Conservation (phyloP, 805 yeast species). For the Saccharomyces eubayanus region DNA sequence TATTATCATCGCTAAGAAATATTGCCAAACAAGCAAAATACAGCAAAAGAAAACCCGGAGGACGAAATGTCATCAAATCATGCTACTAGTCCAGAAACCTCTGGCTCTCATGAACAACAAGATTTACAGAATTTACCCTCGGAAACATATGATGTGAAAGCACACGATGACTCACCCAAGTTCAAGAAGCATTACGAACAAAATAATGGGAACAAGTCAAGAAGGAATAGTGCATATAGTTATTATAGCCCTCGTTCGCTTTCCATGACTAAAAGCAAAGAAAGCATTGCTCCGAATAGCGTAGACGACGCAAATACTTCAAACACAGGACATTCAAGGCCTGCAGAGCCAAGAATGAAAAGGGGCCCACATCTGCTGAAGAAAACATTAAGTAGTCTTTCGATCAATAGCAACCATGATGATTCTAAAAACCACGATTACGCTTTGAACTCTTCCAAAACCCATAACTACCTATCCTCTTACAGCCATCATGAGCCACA, state of each 20-base stretch:
- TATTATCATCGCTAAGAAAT: background rate
- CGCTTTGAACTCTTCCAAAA: background rate
- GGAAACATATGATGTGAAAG: slow-evolving; percentile 1
- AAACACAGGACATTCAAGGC: background rate
- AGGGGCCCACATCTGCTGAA: slow-evolving; percentile 11
- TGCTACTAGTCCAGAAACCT: background rate
- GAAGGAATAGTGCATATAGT: slow-evolving; percentile 2
- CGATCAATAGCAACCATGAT: slow-evolving; percentile 9
- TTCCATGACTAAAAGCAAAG: slow-evolving; percentile 2
- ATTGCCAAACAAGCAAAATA: background rate
- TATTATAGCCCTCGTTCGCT: slow-evolving; percentile 1
- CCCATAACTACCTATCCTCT: background rate
- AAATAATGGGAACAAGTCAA: background rate
- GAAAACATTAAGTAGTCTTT: slow-evolving; percentile 21
- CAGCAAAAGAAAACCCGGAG: background rate
- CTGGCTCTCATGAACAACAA: background rate
- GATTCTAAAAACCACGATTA: background rate
- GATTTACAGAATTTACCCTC: background rate
- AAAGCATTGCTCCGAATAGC: background rate
- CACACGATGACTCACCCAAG: slow-evolving; percentile 8
- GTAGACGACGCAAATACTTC: background rate
- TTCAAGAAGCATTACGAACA: slow-evolving; percentile 5
- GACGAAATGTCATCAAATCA: background rate
- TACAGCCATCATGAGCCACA: background rate
- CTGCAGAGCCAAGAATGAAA: slow-evolving; percentile 7